Evolutionary conservation across 108 stramenopile genomes (phyloP).

Genomic region (Fistulifera solaris): DNA sequence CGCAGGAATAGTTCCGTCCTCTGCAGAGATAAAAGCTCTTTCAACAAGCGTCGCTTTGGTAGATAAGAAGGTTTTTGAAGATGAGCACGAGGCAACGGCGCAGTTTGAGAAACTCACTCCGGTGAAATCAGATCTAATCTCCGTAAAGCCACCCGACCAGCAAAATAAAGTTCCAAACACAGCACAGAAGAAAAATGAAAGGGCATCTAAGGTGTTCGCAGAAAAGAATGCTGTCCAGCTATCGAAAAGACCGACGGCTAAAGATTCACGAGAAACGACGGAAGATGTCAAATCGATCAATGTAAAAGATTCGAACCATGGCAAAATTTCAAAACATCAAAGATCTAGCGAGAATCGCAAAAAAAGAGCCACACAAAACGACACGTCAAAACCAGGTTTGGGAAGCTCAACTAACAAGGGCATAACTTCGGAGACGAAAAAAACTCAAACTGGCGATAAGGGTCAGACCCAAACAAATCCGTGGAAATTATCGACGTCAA

Average conservation of each 20-base stretch:
- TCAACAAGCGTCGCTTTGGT: too few species aligned
- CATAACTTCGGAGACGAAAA: background rate
- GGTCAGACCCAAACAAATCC: background rate
- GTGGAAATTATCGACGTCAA: background rate
- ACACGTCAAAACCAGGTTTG: background rate
- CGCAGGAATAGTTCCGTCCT: background rate
- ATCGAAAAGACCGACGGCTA: too few species aligned
- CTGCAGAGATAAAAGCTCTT: too few species aligned
- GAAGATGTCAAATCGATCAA: background rate
- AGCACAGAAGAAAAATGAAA: too few species aligned
- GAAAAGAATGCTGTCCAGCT: too few species aligned
- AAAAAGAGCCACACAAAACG: background rate
- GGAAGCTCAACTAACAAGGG: background rate
- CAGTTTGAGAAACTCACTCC: too few species aligned
- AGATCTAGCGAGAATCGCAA: background rate
- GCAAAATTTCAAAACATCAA: background rate
- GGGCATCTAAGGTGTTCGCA: too few species aligned
- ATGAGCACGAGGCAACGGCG: too few species aligned
- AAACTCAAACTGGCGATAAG: background rate
- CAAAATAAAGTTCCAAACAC: too few species aligned
- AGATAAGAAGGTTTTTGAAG: too few species aligned
- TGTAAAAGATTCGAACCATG: background rate
- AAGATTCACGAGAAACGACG: background rate
- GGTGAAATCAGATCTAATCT: too few species aligned
- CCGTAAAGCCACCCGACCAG: too few species aligned